Evolutionary conservation across 768 basidiomycete species (phyloP).

Genomic region (Phylloporus scabripes): DNA sequence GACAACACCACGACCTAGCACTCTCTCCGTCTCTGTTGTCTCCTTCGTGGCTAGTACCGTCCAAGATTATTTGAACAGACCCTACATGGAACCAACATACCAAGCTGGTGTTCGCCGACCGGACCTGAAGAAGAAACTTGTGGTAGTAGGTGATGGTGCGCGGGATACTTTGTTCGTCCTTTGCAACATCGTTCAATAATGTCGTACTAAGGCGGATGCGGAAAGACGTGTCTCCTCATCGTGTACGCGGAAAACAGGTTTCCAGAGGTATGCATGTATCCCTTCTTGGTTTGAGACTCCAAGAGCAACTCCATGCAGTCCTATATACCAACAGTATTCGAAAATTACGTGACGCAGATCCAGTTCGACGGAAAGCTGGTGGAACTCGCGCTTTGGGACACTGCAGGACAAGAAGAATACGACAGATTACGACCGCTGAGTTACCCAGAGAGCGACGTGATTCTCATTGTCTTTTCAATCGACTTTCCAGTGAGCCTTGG

Average conservation of each 20-base stretch:
- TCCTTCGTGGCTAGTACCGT: not conserved
- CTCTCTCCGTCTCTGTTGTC: not conserved
- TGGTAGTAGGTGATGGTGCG: slow-evolving; percentile 84
- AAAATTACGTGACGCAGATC: slow-evolving; percentile 88
- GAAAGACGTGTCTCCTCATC: slow-evolving; percentile 93
- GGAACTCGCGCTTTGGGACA: slow-evolving; percentile 98
- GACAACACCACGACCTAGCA: not conserved
- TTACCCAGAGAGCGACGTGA: slow-evolving; percentile 86
- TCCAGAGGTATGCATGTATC: slow-evolving; percentile 66
- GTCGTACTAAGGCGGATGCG: slow-evolving; percentile 62
- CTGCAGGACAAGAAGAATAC: slow-evolving; percentile 96
- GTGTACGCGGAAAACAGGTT: slow-evolving; percentile 96
- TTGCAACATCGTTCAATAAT: slow-evolving; percentile 23
- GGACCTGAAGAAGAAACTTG: slow-evolving; percentile 81
- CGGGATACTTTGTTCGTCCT: slow-evolving; percentile 27
- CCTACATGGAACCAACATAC: slow-evolving; percentile 26
- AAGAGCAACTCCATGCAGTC: slow-evolving; percentile 44
- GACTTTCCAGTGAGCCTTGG: slow-evolving; percentile 89
- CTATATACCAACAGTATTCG: slow-evolving; percentile 91
- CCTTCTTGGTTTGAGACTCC: slow-evolving; percentile 14
- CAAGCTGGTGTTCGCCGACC: slow-evolving; percentile 46
- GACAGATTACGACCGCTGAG: slow-evolving; percentile 81
- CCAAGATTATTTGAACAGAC: not conserved
- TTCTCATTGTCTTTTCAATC: slow-evolving; percentile 90
- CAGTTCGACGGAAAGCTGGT: slow-evolving; percentile 83